Conservation (phyloP, 805 yeast species). For the Ogataea wickerhamii region DNA sequence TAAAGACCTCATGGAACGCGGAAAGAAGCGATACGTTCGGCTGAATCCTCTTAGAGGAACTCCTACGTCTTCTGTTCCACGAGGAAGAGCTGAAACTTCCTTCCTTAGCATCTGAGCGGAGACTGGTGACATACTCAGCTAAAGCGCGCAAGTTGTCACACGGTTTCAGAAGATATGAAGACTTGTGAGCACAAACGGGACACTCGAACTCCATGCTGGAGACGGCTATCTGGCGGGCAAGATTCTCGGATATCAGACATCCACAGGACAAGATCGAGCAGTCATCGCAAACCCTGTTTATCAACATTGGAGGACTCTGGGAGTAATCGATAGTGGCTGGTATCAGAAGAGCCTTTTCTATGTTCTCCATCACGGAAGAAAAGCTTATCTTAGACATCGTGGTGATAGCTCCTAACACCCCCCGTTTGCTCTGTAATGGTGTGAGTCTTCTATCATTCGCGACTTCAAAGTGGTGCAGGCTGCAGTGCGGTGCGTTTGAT, state of each 20-base stretch:
- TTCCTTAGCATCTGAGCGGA: slow-evolving; percentile 13
- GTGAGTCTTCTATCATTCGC: too few species aligned
- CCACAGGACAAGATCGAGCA: slow-evolving; percentile 38
- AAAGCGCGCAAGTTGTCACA: slow-evolving; percentile 34
- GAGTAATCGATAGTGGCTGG: slow-evolving; percentile 25
- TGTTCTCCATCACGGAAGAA: slow-evolving; percentile 11
- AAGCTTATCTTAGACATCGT: slow-evolving; percentile 11
- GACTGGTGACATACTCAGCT: slow-evolving; percentile 6
- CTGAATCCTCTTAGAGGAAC: slow-evolving; percentile 7
- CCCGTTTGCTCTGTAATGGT: too few species aligned
- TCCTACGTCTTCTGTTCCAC: slow-evolving; percentile 5
- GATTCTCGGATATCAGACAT: slow-evolving; percentile 35
- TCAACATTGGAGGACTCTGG: slow-evolving; percentile 17
- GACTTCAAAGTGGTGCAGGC: too few species aligned
- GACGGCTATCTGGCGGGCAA: slow-evolving; percentile 24
- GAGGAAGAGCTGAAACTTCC: slow-evolving; percentile 8
- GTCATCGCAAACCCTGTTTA: slow-evolving; percentile 26
- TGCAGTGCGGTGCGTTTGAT: too few species aligned
- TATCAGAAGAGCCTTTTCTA: slow-evolving; percentile 18
- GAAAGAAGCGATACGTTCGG: slow-evolving; percentile 28
- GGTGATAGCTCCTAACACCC: too few species aligned
- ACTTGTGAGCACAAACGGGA: slow-evolving; percentile 33
- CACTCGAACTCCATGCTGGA: slow-evolving; percentile 28
- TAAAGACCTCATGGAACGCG: slow-evolving; percentile 35
- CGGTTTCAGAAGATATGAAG: slow-evolving; percentile 28